phyloP scores from a whole-genome alignment of 2,329 filamentous ascomycete species.

The Nothophaeocryptopus gaeumannii region DNA sequence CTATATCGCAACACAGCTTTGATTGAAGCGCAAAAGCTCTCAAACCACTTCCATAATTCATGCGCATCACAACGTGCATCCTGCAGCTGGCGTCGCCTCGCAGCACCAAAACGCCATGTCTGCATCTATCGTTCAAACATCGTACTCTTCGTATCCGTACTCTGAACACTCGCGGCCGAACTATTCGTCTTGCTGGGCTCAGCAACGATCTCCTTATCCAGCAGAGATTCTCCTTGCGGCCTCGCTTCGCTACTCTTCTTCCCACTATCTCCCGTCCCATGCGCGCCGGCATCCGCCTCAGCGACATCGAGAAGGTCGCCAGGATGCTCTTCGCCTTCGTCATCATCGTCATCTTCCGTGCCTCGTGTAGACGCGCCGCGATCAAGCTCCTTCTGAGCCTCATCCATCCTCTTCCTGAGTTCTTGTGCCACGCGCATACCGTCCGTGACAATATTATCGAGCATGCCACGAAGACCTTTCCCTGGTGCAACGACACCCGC shows the following conservation, averaged over 20 bases:
- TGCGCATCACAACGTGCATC: no score
- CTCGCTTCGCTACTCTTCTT: conserved; percentile 14
- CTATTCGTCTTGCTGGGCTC: conserved; percentile 13
- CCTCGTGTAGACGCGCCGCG: conserved; percentile 66
- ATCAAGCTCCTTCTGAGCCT: conserved; percentile 88
- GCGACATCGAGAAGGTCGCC: conserved; percentile 50
- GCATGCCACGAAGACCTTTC: conserved; percentile 81
- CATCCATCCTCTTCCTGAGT: conserved; percentile 88
- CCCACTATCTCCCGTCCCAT: conserved; percentile 5
- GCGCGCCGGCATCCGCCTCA: conserved; percentile 44
- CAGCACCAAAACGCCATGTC: no score
- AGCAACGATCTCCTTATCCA: conserved; percentile 18
- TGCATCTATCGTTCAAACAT: conserved; percentile 37
- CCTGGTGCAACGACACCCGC: conserved; percentile 60
- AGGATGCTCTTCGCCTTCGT: conserved; percentile 67
- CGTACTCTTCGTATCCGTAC: conserved; percentile 31
- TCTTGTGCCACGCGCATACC: conserved; percentile 95
- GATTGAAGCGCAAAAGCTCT: no score
- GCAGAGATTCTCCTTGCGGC: conserved; percentile 27
- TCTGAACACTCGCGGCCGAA: conserved; percentile 20
- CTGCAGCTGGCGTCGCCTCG: no score
- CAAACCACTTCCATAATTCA: no score
- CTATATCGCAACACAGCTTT: no score
- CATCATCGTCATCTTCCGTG: conserved; percentile 51
- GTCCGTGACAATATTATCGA: conserved; percentile 97